Evolutionary conservation across 352 stramenopile genomes (phyloP).

Genomic region (Pythium graminicola): DNA sequence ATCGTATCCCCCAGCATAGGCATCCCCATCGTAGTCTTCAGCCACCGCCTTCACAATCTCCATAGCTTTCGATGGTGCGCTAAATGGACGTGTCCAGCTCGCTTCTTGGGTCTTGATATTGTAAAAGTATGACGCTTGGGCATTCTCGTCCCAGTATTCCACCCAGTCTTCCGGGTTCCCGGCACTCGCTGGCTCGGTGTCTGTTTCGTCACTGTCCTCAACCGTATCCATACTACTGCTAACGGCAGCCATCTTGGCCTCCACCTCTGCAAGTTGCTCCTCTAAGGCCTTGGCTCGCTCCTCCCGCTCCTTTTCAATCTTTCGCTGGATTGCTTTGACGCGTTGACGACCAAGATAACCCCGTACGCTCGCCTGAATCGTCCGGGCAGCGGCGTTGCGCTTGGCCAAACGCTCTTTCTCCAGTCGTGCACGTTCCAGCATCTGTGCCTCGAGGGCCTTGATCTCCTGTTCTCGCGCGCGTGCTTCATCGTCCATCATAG

Average conservation of each 20-base stretch:
- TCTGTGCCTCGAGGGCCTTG: conserved; percentile 59
- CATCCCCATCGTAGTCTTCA: conserved; percentile 36
- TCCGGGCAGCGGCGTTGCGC: conserved; percentile 42
- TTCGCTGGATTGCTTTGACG: conserved; percentile 45
- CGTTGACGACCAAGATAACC: conserved; percentile 52
- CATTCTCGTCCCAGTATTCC: conserved; percentile 88
- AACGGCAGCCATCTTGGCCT: conserved; percentile 48
- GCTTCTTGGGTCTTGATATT: conserved; percentile 84
- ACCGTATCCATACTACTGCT: conserved; percentile 18
- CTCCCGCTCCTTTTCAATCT: conserved; percentile 61
- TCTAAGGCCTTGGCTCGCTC: conserved; percentile 50
- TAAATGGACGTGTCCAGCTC: conserved; percentile 69
- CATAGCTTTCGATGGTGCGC: conserved; percentile 29
- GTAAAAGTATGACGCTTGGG: conserved; percentile 86
- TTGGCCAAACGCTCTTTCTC: conserved; percentile 57
- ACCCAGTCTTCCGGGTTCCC: conserved; percentile 66
- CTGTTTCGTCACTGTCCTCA: conserved; percentile 2
- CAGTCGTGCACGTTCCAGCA: conserved; percentile 59
- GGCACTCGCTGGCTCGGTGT: background rate
- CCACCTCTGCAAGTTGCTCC: conserved; percentile 45
- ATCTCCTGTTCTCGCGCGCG: conserved; percentile 59
- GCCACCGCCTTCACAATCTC: conserved; percentile 23
- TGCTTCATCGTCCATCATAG: conserved; percentile 67
- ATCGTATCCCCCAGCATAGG: conserved; percentile 11
- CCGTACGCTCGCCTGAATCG: conserved; percentile 48